Evolutionary conservation across 2,329 filamentous ascomycete genomes (phyloP), one percentile per base, ranked within the genome.

Genomic region (Metarhizium rileyi): DNA sequence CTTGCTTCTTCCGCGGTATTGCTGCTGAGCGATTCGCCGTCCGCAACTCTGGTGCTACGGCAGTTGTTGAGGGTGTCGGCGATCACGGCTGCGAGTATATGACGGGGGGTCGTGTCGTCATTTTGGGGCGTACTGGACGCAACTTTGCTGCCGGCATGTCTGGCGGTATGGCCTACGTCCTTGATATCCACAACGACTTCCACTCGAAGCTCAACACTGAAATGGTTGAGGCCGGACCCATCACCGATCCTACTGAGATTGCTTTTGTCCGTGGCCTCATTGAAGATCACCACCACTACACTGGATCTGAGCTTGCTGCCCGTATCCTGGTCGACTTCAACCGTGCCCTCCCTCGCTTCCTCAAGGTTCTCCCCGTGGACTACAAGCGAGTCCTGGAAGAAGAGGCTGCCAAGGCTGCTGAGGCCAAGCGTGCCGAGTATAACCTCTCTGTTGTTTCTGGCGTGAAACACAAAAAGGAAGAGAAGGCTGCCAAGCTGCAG

Each of bases 91-190:
- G 90, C 65, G 91, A 97, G 76, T 97, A 97, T 79, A 97, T 97
- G 91, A 96, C 91, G 62, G 91, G 91, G 66, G 91, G 91, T 64
- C 88, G 90, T 63, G 77, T 96, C 46, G 74, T 97, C 56, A 79
- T 95, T 62, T 78, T 97, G 44, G 91, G 91, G 51, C 82, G 80
- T 61, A 95, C 90, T 63, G 91, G 91, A 43, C 90, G 91, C 60
- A 97, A 97, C 76, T 97, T 97, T 63, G 91, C 90, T 60, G 91
- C 91, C 53, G 91, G 91, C 76, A 97, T 97, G 91, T 96, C 90
- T 62, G 91, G 91, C 64, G 91, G 91, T 76, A 96, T 97, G 61
- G 90, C 90, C 18, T 97, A 95, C 62, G 82, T 96, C 48, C 80
- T 97, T 27, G 91, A 97, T 63, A 85, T 93, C 63, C 80, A 91